Base-by-base conservation (phyloP, 192 early-diverging fungal genomes). In the Mortierella antarctica region DNA sequence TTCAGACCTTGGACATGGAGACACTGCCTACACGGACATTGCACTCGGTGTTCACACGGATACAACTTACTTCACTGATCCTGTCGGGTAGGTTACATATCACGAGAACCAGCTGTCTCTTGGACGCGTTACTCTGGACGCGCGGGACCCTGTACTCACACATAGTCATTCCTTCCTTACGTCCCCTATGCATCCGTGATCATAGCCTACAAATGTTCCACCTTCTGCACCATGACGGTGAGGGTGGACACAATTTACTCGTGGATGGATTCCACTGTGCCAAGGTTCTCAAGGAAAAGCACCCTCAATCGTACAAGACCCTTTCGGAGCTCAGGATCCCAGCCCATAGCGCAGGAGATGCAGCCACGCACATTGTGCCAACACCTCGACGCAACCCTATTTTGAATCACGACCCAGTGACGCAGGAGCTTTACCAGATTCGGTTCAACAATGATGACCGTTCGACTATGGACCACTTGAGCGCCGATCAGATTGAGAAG, bases 381-480 rank as follows among this genome's bases (percentile, higher is more conserved):
- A 82, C 87, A 0, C 90, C 91, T 14, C 71, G 82, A 39, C 76
- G 76, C 6, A 84, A 82, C 58, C 88, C 93, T 0, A 92, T 96
- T 53, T 72, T 96, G 45, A 90, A 91, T 56, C 89, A 91, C 51
- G 87, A 89, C 56, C 83, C 90, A 6, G 45, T 63, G 12, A 88
- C 88, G 9, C 57, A 69, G 11, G 70, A 83, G 0, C 82, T 95
- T 12, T 85, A 85, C 65, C 93, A 93, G 60, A 83, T 96, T 21
- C 86, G 94, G 14, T 96, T 91, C 86, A 96, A 96, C 82, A 93
- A 95, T 65, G 88, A 94, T 74, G 95, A 96, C 82, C 87, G 95
- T 4, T 92, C 91, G 7, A 87, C 86, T 2, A 57, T 96, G 23
- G 72, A 82, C 67, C 82, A 86, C 61, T 44, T 88, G 17, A 57